These are phyloP conservation scores for Drechslerella coelobrocha DNA, from an alignment of 2,329 filamentous ascomycete genomes.

Conservation along the genomic window DNA sequence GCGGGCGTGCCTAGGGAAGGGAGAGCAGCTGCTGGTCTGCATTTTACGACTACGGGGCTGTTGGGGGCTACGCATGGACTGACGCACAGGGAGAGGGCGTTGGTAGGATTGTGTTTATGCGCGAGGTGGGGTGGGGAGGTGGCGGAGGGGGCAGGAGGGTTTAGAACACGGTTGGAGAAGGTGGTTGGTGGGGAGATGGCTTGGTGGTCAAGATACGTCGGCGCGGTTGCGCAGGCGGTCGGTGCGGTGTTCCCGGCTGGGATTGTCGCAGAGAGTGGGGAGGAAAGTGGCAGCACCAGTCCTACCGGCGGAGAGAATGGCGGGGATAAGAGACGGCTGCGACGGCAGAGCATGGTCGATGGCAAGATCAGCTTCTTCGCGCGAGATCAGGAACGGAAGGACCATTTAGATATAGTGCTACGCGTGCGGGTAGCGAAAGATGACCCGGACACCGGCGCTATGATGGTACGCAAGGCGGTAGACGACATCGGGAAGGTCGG, in stretches of 20 bases:
- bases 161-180: slow-evolving; percentile 64
- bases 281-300: background rate
- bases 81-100: slow-evolving; percentile 73
- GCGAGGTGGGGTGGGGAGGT: slow-evolving; percentile 75
- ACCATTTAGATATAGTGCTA: slow-evolving; percentile 60
- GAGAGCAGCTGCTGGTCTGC: slow-evolving; percentile 72
- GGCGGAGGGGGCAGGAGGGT: slow-evolving; percentile 62
- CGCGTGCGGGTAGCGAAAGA: slow-evolving; percentile 60
- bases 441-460: slow-evolving; percentile 56
- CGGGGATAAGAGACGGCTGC: background rate
- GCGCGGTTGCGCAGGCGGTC: slow-evolving; percentile 67
- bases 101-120: slow-evolving; percentile 74
- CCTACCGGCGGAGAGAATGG: background rate
- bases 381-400: slow-evolving; percentile 37
- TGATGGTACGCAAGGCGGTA: slow-evolving; percentile 59
- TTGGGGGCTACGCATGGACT: slow-evolving; percentile 74
- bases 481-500: slow-evolving; percentile 65
- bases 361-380: slow-evolving; percentile 55
- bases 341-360: slow-evolving; percentile 61
- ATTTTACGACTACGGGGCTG: slow-evolving; percentile 72
- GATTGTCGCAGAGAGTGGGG: slow-evolving; percentile 55
- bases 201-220: slow-evolving; percentile 73
- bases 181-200: slow-evolving; percentile 65
- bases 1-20: slow-evolving; percentile 64
- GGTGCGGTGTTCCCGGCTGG: slow-evolving; percentile 70